Evolutionary conservation across 371 early-diverging fungal species (phyloP).

Genomic region (Capillidium heterosporum): DNA sequence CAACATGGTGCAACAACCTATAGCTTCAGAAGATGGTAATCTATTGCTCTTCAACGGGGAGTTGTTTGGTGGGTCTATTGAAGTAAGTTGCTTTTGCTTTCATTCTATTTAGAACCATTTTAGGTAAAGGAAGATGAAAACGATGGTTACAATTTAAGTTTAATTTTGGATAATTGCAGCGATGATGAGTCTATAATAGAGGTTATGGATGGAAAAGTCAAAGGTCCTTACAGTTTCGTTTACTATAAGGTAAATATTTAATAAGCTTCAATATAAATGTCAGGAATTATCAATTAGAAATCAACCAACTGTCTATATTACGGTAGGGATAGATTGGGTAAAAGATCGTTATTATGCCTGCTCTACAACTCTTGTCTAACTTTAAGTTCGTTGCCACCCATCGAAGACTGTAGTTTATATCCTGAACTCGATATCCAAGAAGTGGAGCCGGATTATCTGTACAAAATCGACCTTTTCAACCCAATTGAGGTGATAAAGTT

Average conservation of each 20-base stretch:
- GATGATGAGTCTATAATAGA: slow-evolving; percentile 13
- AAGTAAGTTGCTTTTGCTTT: slow-evolving; percentile 6
- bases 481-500: no score
- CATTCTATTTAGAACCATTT: background rate
- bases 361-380: no score
- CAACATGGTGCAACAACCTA: slow-evolving; percentile 43
- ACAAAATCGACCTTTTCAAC: no score
- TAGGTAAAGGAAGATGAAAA: slow-evolving; percentile 21
- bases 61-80: slow-evolving; percentile 48
- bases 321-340: slow-evolving; percentile 8
- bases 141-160: slow-evolving; percentile 31
- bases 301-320: background rate
- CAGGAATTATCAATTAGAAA: background rate
- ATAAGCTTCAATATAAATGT: background rate
- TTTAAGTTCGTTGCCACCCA: no score
- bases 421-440: no score
- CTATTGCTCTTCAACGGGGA: slow-evolving; percentile 70
- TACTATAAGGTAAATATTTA: slow-evolving; percentile 26
- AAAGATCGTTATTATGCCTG: slow-evolving; percentile 8
- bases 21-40: slow-evolving; percentile 23
- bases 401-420: no score
- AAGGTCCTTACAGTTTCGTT: slow-evolving; percentile 64
- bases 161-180: slow-evolving; percentile 15
- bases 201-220: slow-evolving; percentile 27
- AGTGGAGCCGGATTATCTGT: no score